phyloP scores from a whole-genome alignment of 2,329 filamentous ascomycete species.

The Aspergillus spinulosporus region DNA sequence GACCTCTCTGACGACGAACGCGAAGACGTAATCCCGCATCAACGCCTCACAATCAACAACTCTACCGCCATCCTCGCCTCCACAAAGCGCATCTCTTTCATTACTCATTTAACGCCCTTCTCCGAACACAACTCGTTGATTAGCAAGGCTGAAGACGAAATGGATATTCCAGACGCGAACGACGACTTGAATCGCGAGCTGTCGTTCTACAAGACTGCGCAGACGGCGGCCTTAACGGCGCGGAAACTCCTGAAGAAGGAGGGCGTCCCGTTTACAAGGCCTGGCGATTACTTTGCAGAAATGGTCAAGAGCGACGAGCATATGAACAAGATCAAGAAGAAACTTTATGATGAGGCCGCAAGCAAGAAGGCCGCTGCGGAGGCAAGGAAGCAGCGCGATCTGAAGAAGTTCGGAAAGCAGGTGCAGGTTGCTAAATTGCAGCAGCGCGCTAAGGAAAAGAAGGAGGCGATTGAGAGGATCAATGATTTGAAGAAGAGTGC shows the following conservation, averaged over 20 bases:
- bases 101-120: constrained; percentile 70
- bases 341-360: constrained; percentile 87
- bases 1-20: constrained; percentile 80
- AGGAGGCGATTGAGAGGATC: constrained; percentile 92
- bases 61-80: constrained; percentile 78
- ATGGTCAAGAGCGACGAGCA: constrained; percentile 99
- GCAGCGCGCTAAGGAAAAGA: constrained; percentile 89
- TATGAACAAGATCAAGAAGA: constrained; percentile 94
- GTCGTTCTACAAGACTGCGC: constrained; percentile 86
- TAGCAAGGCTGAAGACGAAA: constrained; percentile 58
- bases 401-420: constrained; percentile 99
- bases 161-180: constrained; percentile 77
- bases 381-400: constrained; percentile 84
- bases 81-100: constrained; percentile 63
- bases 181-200: constrained; percentile 92
- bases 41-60: constrained; percentile 97
- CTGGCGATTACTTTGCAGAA: constrained; percentile 95
- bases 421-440: constrained; percentile 95
- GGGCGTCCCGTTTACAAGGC: constrained; percentile 80
- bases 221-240: constrained; percentile 73
- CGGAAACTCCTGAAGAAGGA: constrained; percentile 77
- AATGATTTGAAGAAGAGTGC: constrained; percentile 91
- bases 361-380: constrained; percentile 89
- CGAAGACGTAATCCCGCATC: constrained; percentile 84
- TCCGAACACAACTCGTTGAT: constrained; percentile 77